These are phyloP conservation scores for Flaveria sonorensis DNA, from an alignment of 129 eudicot genomes.

Conservation along the genomic window DNA sequence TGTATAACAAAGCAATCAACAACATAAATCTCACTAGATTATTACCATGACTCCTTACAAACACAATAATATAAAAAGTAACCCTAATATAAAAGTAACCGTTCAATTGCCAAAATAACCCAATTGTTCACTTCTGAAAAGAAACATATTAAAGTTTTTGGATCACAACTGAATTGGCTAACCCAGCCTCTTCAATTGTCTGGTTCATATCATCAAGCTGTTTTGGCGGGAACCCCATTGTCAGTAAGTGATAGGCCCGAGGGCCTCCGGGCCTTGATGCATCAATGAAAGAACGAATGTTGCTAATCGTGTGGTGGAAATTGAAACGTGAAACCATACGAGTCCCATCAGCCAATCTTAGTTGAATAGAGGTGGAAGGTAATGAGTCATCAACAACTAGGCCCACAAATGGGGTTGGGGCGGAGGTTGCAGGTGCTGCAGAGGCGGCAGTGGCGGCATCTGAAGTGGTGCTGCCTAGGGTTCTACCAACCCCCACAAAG, in stretches of 20 bases:
- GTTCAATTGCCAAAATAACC: conserved; percentile 27
- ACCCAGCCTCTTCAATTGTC: conserved; percentile 83
- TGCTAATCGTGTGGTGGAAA: conserved; percentile 63
- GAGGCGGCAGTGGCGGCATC: conserved; percentile 33
- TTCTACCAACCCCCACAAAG: conserved; percentile 74
- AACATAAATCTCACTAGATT: background rate
- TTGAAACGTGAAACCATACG: conserved; percentile 90
- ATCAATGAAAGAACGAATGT: conserved; percentile 80
- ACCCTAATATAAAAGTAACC: background rate
- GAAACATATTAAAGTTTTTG: conserved; percentile 65
- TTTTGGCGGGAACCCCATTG: conserved; percentile 90
- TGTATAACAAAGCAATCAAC: background rate
- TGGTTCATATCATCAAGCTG: conserved; percentile 73
- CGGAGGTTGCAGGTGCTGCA: conserved; percentile 36
- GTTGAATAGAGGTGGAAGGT: conserved; percentile 86
- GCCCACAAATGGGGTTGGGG: conserved; percentile 62
- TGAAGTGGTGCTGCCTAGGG: conserved; percentile 57
- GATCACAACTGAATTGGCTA: conserved; percentile 86
- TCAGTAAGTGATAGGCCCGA: conserved; percentile 67
- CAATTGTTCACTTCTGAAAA: conserved; percentile 6
- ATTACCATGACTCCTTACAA: conserved; percentile 13
- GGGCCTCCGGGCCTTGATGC: conserved; percentile 73
- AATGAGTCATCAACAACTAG: conserved; percentile 60
- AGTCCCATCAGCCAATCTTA: conserved; percentile 86
- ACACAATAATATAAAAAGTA: conserved; percentile 8